Conservation (phyloP, 768 basidiomycete species). For the Mycena filopes region DNA sequence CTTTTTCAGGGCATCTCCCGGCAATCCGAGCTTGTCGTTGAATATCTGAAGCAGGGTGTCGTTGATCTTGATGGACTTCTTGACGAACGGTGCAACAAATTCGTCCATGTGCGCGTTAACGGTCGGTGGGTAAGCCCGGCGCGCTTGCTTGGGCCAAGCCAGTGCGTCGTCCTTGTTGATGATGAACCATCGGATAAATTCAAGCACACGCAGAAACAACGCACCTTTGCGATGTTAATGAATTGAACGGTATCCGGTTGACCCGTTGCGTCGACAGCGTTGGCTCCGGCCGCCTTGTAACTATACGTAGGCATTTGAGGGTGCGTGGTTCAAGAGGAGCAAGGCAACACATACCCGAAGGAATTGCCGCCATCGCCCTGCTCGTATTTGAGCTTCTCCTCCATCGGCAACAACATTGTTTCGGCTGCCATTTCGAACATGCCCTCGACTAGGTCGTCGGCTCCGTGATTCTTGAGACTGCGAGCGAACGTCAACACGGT, state of each 20-base stretch:
- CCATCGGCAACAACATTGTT: conserved; percentile 52
- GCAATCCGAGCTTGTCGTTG: conserved; percentile 54
- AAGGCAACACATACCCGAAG: conserved; percentile 45
- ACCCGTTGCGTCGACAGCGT: conserved; percentile 56
- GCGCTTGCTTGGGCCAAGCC: conserved; percentile 52
- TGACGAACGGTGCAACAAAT: conserved; percentile 38
- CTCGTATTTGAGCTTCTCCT: conserved; percentile 56
- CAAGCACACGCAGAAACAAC: too few relatives aligned
- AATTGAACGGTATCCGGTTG: conserved; percentile 56
- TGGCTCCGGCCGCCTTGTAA: conserved; percentile 59
- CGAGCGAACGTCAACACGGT: neutral
- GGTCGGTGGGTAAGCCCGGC: conserved; percentile 56
- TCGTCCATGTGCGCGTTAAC: conserved; percentile 51
- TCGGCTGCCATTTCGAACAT: conserved; percentile 57
- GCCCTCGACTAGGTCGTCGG: conserved; percentile 47
- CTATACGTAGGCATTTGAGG: neutral
- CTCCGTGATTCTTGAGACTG: conserved; percentile 57
- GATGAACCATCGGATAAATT: too few relatives aligned
- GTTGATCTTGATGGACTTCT: conserved; percentile 46
- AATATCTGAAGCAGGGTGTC: conserved; percentile 53
- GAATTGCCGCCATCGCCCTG: conserved; percentile 52
- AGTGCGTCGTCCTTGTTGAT: conserved; percentile 61
- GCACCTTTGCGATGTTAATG: conserved; percentile 55
- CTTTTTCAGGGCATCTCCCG: conserved; percentile 48
- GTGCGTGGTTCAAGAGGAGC: neutral